Base-by-base conservation (phyloP, 2,329 filamentous ascomycete species). In the Aspergillus candidus region DNA sequence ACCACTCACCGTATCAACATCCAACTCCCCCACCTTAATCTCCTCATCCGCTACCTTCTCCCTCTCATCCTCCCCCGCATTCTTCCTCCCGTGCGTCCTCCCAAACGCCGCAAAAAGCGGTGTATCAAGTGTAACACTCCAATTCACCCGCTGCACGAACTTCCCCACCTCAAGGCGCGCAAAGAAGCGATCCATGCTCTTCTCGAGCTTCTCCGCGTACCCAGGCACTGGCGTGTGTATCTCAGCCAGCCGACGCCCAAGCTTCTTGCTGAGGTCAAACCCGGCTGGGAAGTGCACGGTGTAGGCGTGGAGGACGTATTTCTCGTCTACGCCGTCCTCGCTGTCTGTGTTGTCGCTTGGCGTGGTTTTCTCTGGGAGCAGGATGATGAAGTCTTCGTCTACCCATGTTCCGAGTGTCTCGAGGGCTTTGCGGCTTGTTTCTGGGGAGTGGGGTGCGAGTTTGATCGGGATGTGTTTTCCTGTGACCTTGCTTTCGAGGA, bases 131-230 rank as follows among this genome's bases (percentile, higher is more conserved):
- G 65, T 69, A 32, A 73, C 48, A 44, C 58, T 62, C 71, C 69
- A 72, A 57, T 84, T 84, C 1, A 66, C 64, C 5, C 81, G 63
- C 56, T 73, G 72, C 1, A 83, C 77, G 11, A 75, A 68, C 49
- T 69, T 73, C 1, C 79, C 79, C 1, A 72, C 66, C 10, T 76
- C 72, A 0, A 83, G 38, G 11, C 61, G 59, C 1, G 73, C 70
- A 56, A 83, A 83, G 62, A 78, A 83, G 1, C 76, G 66, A 55
- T 84, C 79, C 80, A 83, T 83, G 40, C 70, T 74, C 39, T 66
- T 72, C 53, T 77, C 75, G 0, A 84, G 53, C 54, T 80, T 82
- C 36, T 69, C 60, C 29, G 57, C 63, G 55, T 83, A 83, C 6
- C 73, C 71, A 0, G 80, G 80, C 0, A 83, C 78, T 0, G 79